Evolutionary conservation across 202 grass and related monocot species (phyloP).

Genomic region (Zoysia matrella): DNA sequence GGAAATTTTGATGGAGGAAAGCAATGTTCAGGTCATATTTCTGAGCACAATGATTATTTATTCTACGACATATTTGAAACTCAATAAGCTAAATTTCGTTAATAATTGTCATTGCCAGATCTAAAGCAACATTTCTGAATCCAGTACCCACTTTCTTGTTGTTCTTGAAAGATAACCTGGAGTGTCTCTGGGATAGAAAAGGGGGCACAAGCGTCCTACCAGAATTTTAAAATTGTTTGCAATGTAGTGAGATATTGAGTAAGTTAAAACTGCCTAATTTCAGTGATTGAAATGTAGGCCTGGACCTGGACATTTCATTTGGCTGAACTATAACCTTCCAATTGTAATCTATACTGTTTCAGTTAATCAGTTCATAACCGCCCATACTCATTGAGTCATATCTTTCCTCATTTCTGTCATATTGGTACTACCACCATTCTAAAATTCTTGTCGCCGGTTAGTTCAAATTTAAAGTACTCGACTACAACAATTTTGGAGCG

Average conservation of each 20-base stretch:
- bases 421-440: neutral
- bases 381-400: neutral
- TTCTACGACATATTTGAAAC: neutral
- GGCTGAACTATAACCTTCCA: neutral
- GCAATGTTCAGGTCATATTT: slow-evolving; percentile 84
- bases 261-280: slow-evolving; percentile 2
- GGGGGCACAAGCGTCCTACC: neutral
- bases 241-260: neutral
- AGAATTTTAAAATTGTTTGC: neutral
- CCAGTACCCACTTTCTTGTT: neutral
- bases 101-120: neutral
- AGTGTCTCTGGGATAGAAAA: neutral
- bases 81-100: neutral
- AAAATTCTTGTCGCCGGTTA: too few relatives aligned
- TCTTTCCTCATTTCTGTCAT: neutral
- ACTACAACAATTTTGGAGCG: too few relatives aligned
- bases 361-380: neutral
- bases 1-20: slow-evolving; percentile 99
- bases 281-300: neutral
- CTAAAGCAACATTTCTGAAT: slow-evolving; percentile 3
- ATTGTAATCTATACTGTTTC: neutral
- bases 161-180: neutral
- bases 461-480: too few relatives aligned
- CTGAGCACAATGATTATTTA: neutral
- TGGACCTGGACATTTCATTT: neutral